These are phyloP conservation scores for Nakaseomyces nivariensis DNA, from an alignment of 1,139 yeast genomes.

Conservation along the genomic window DNA sequence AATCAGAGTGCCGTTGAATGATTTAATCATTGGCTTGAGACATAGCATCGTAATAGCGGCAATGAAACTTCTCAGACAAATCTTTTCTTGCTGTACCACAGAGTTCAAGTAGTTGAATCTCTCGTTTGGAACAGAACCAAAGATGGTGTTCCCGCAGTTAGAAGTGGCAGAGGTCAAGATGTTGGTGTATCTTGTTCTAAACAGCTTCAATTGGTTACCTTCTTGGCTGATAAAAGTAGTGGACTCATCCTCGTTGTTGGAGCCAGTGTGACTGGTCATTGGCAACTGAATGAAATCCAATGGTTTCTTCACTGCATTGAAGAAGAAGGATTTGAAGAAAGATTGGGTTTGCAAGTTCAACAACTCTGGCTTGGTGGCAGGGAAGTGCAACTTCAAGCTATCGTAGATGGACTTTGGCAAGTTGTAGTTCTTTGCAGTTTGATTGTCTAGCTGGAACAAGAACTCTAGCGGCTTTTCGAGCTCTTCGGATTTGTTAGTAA, in stretches of 20 bases:
- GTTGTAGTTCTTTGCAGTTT: background rate
- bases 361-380: conserved; percentile 19
- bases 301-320: conserved; percentile 21
- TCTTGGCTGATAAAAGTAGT: background rate
- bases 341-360: conserved; percentile 23
- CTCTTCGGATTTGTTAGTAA: background rate
- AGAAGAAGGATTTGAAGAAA: conserved; percentile 20
- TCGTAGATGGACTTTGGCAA: conserved; percentile 18
- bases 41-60: conserved; percentile 23
- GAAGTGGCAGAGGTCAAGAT: conserved; percentile 8
- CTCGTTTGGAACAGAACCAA: conserved; percentile 17
- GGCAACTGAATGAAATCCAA: conserved; percentile 8
- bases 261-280: background rate
- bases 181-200: conserved; percentile 7
- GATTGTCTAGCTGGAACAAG: background rate
- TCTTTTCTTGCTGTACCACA: conserved; percentile 14
- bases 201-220: conserved; percentile 1
- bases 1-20: conserved; percentile 14
- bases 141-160: conserved; percentile 22
- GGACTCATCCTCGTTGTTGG: conserved; percentile 2
- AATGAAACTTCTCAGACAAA: conserved; percentile 20
- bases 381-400: conserved; percentile 16
- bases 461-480: background rate
- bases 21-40: conserved; percentile 18
- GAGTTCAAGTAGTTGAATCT: conserved; percentile 14